A percentile compares a stretch with the other conserved stretches of the same genome.
phyloP scores from a whole-genome alignment of 768 basidiomycete genomes.

The Neoboletus magnificus region DNA sequence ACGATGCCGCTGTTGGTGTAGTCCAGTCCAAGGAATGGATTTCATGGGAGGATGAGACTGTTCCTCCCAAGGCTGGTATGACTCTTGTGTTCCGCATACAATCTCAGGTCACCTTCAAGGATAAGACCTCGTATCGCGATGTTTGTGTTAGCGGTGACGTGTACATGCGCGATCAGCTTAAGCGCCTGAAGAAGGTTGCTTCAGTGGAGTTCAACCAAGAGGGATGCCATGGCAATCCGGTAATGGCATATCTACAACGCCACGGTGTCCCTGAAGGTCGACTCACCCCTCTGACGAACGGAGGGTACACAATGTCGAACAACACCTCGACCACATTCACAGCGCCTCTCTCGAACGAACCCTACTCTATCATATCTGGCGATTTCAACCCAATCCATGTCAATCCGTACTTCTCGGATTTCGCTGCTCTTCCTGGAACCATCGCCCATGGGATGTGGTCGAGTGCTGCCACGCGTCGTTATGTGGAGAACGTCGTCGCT shows the following conservation, averaged over 20 bases:
- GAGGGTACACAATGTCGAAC: constrained; percentile 80
- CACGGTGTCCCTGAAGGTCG: constrained; percentile 81
- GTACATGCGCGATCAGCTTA: constrained; percentile 85
- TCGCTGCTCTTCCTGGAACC: constrained; percentile 88
- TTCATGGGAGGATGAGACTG: constrained; percentile 83
- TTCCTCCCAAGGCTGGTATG: constrained; percentile 75
- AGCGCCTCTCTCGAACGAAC: constrained; percentile 89
- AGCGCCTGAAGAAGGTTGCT: constrained; percentile 84
- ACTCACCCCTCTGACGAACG: constrained; percentile 72
- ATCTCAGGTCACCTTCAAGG: constrained; percentile 87
- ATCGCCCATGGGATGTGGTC: constrained; percentile 99
- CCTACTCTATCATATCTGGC: constrained; percentile 93
- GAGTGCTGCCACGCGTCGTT: constrained; percentile 89
- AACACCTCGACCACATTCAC: constrained; percentile 64
- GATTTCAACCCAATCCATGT: constrained; percentile 99
- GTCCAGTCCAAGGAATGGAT: constrained; percentile 98
- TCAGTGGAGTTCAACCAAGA: constrained; percentile 84
- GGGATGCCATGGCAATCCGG: constrained; percentile 89
- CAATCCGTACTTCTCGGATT: constrained; percentile 97
- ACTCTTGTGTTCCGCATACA: constrained; percentile 86
- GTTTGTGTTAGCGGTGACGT: constrained; percentile 82
- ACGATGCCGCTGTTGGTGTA: constrained; percentile 82
- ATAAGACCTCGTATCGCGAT: constrained; percentile 78
- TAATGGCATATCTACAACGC: constrained; percentile 88
- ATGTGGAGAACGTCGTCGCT: constrained; percentile 90